A percentile compares a stretch with the other conserved stretches of the same genome.
Evolutionary conservation across 2,329 filamentous ascomycete genomes (phyloP).

Genomic region (Fusarium oligoseptatum): DNA sequence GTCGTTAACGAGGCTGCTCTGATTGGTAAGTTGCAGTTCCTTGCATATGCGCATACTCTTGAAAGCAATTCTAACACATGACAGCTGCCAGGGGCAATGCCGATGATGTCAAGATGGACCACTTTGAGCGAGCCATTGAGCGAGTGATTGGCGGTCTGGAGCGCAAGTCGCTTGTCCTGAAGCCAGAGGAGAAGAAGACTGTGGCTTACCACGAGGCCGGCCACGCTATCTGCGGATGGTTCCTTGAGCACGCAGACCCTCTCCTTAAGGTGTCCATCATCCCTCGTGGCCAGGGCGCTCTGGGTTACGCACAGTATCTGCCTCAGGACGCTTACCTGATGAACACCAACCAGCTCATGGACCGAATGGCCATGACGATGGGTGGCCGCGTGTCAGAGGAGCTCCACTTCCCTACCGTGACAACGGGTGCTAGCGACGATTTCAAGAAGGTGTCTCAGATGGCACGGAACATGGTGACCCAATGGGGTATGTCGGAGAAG

Average conservation of each 20-base stretch:
- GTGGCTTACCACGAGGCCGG: conserved; percentile 99
- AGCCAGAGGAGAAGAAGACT: conserved; percentile 92
- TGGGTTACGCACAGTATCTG: conserved; percentile 98
- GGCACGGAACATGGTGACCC: conserved; percentile 98
- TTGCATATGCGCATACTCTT: conserved; percentile 47
- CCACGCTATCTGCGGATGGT: conserved; percentile 99
- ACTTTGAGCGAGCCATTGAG: conserved; percentile 98
- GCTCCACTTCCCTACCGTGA: conserved; percentile 96
- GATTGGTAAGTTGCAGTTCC: conserved; percentile 75
- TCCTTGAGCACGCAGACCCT: conserved; percentile 94
- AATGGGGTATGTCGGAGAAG: conserved; percentile 98
- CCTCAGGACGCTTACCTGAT: conserved; percentile 95
- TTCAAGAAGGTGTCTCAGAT: conserved; percentile 98
- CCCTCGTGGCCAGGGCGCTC: conserved; percentile 90
- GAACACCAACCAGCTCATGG: conserved; percentile 96
- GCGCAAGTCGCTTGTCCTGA: conserved; percentile 95
- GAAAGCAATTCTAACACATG: conserved; percentile 29
- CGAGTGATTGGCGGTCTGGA: conserved; percentile 96
- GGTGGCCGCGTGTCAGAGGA: conserved; percentile 96
- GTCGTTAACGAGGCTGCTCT: conserved; percentile 97
- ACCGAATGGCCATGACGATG: conserved; percentile 99
- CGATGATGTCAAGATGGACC: conserved; percentile 83
- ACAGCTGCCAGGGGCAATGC: conserved; percentile 87
- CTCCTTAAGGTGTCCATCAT: conserved; percentile 99
- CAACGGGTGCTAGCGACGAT: conserved; percentile 93